Conservation (phyloP, 306 rosid species). For the Arachis stenosperma region DNA sequence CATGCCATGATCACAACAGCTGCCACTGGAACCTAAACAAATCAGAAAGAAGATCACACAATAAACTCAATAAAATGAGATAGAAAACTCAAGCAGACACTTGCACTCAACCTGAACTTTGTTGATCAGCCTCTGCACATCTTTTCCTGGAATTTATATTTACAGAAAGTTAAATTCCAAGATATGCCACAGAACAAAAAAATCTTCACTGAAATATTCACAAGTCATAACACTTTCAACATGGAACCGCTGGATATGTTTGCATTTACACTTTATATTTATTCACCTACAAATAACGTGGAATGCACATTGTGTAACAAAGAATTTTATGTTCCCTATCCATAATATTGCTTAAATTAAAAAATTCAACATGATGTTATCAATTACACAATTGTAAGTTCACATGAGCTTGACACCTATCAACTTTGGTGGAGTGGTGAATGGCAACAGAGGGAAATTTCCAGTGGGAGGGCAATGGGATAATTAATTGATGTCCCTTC, state of each 20-base stretch:
- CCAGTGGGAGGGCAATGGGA: no score
- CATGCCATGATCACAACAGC: slow-evolving; percentile 99
- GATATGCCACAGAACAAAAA: slow-evolving; percentile 26
- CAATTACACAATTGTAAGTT: background rate
- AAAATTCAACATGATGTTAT: background rate
- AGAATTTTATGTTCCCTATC: background rate
- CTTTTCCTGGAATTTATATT: slow-evolving; percentile 72
- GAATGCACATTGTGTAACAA: slow-evolving; percentile 8
- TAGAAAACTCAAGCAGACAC: slow-evolving; percentile 36
- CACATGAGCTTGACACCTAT: background rate
- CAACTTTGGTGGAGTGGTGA: background rate
- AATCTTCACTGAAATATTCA: slow-evolving; percentile 26
- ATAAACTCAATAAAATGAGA: slow-evolving; percentile 38
- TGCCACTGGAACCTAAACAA: slow-evolving; percentile 85
- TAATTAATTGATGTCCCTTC: no score
- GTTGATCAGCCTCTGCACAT: slow-evolving; percentile 62
- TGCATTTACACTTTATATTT: background rate
- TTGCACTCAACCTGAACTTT: slow-evolving; percentile 66
- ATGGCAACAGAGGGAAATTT: no score
- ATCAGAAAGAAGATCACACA: slow-evolving; percentile 41
- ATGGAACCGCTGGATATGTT: slow-evolving; percentile 17
- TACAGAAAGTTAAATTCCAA: slow-evolving; percentile 43
- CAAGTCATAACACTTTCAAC: slow-evolving; percentile 11
- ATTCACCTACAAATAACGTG: slow-evolving; percentile 8
- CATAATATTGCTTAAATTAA: background rate